These are phyloP conservation scores for Carex parvula DNA, from an alignment of 176 grass and related monocot genomes.

Conservation along the genomic window DNA sequence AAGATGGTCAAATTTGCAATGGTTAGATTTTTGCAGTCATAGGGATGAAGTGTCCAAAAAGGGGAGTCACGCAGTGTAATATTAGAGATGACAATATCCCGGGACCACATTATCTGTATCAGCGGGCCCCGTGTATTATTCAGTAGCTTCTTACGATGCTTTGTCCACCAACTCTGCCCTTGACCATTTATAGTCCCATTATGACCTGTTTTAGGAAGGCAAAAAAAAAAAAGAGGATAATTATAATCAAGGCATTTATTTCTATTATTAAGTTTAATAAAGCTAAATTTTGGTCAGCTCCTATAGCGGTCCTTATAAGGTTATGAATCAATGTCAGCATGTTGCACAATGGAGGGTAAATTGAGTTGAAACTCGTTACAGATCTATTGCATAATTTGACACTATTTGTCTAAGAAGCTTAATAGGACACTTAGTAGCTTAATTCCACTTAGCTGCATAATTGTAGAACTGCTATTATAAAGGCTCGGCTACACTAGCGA, in stretches of 20 bases:
- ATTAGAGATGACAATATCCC: conserved; percentile 68
- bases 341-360: background rate
- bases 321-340: background rate
- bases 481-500: background rate
- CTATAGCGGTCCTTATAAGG: background rate
- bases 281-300: background rate
- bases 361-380: background rate
- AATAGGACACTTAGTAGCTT: background rate
- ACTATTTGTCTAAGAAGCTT: background rate
- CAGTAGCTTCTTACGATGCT: conserved; percentile 58
- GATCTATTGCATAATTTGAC: background rate
- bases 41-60: conserved; percentile 91
- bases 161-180: conserved; percentile 76
- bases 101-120: conserved; percentile 78
- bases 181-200: conserved; percentile 95
- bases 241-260: background rate
- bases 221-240: conserved; percentile 6
- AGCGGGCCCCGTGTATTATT: conserved; percentile 79
- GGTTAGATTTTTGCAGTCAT: conserved; percentile 81
- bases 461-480: background rate
- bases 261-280: background rate
- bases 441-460: background rate
- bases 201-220: conserved; percentile 41
- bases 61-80: conserved; percentile 78
- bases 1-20: conserved; percentile 70